Base-by-base conservation (phyloP, 768 basidiomycete species). In the Tephrocybe sp. region DNA sequence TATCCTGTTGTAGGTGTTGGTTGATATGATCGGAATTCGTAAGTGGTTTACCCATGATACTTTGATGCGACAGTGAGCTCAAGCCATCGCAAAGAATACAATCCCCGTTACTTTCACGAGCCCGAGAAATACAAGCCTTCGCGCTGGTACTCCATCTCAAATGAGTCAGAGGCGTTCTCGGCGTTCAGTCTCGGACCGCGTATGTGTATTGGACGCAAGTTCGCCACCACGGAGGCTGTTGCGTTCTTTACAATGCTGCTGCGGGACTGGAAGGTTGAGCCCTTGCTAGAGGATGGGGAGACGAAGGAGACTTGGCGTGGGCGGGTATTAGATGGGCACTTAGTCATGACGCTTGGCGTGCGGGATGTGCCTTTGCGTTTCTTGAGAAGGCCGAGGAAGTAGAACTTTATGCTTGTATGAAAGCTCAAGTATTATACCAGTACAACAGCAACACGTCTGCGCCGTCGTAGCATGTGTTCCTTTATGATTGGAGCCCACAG, bases 191-290 rank as follows among this genome's bases (percentile, higher is more conserved):
- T 76, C 28, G 53, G 76, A 68, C 78, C 78, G n/a, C 72, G 80
- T 14, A 68, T 69, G 6, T 85, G 83, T 53, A 64, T 82, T n/a
- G 83, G 82, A 5, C 68, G 77, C 17, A 79, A 74, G 52, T 84
- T 85, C 54, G 77, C 82, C 2, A 68, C 71, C 1, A 71, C 68
- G 0, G 80, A 84, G 59, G 69, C 72, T 1, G 72, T 83, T 18
- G 73, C 72, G 49, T 78, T 83, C 68, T 68, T 84, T 21, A 71
- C 78, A 1, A 62, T 70, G 57, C 57, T 83, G 8, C 62, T 83
- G 20, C 69, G 78, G n/a, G 81, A 83, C 40, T 84, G 76, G 76
- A 68, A 64, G n/a, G 58, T 84, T 14, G 72, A 76, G 45, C 78
- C 79, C 0, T 43, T 72, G 18, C 59, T 81, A 21, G 53, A 63